Percentiles rank a stretch among this genome's conserved stretches.
Conservation (phyloP, 139 green algal species). For the Monoraphidium neglectum region DNA sequence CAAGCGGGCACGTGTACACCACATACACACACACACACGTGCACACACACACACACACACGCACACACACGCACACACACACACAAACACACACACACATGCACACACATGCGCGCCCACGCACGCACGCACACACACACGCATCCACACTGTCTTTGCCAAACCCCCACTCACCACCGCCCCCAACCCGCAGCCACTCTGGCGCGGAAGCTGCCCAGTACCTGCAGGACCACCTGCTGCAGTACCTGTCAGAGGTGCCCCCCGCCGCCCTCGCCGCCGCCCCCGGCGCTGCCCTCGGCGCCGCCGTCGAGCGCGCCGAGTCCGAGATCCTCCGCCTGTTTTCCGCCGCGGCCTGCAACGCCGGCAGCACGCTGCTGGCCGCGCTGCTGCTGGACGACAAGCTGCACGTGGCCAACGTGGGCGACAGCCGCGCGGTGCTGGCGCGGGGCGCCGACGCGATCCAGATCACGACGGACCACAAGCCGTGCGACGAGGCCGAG, state of each 20-base stretch:
- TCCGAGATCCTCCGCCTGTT: conserved; percentile 15
- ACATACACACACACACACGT: too few relatives aligned
- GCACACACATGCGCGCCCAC: too few relatives aligned
- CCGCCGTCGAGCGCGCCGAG: conserved; percentile 16
- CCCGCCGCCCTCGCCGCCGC: conserved; percentile 2
- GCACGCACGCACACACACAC: too few relatives aligned
- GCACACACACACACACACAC: too few relatives aligned
- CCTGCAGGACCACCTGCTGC: conserved; percentile 27
- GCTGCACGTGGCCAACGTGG: conserved; percentile 51
- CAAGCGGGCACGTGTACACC: too few relatives aligned
- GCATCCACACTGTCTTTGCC: too few relatives aligned
- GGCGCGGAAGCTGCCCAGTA: conserved; percentile 35
- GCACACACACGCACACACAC: too few relatives aligned
- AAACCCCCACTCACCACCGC: too few relatives aligned
- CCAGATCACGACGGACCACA: conserved; percentile 43
- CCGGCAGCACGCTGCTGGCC: conserved; percentile 43
- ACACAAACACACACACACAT: too few relatives aligned
- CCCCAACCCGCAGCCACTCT: conserved; percentile 2
- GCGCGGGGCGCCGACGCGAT: conserved; percentile 22
- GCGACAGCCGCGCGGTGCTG: conserved; percentile 52
- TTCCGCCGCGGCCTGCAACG: conserved; percentile 1
- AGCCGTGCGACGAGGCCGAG: conserved; percentile 26
- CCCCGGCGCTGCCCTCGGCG: background rate
- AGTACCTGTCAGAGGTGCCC: conserved; percentile 9
- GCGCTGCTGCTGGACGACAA: conserved; percentile 40